Base-by-base conservation (phyloP, 108 stramenopile genomes). In the Cyclostephanos invisitatus region DNA sequence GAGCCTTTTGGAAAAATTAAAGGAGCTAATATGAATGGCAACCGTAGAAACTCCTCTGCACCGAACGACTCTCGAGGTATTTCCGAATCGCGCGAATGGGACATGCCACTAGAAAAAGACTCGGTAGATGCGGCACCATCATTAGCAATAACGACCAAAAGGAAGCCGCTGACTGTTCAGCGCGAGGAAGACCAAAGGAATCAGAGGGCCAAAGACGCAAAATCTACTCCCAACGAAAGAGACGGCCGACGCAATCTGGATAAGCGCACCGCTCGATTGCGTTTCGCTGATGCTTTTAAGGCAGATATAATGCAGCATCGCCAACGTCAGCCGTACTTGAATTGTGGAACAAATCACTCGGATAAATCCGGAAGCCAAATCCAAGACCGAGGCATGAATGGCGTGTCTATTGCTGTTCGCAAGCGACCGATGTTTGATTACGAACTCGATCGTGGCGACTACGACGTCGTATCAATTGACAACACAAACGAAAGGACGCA, bases 351-450 rank as follows among this genome's bases (percentile, higher is more conserved):
- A 7, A 75, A 74, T 27, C 75, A 71, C 51, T 42, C 64, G 37
- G 75, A 84, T 24, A 79, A 72, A 63, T 44, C 36, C 21, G 71
- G 62, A 51, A 72, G 62, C 48, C 56, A 68, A 46, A 79, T 71
- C 35, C 63, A 75, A 63, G 74, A 80, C 38, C 72, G 80, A 11
- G 62, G 46, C 35, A 36, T 77, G 49, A 84, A 83, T 65, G 75
- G 80, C n/a, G 67, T 87, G 7, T 71, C 66, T 21, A 82, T 88
- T 56, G 81, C 73, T 42, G 67, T 88, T 20, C 74, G 87, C 4
- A 88, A 88, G 57, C 80, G 87, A 63, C 87, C 87, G n/a, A 78
- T 88, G 37, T 84, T 86, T 47, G 65, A 82, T 21, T 81, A 80
- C 57, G 87, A 88, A 68, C 51, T 80, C 35, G 68, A 78, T 56